Evolutionary conservation across 2,329 filamentous ascomycete genomes (phyloP), one percentile per base, ranked within the genome.

Genomic region (Gliomastix tumulicola): DNA sequence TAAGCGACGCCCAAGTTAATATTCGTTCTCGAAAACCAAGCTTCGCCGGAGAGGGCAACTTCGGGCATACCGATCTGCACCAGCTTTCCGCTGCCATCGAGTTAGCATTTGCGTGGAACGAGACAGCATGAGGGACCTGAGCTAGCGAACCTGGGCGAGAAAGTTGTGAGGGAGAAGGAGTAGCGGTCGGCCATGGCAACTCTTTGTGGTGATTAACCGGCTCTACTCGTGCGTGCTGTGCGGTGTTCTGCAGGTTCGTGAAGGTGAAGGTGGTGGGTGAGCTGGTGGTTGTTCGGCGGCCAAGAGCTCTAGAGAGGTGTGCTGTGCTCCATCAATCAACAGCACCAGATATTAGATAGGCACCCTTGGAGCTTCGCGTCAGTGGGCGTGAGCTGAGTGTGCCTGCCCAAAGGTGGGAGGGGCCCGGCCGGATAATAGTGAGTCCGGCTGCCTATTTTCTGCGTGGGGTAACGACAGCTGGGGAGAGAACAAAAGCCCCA

Each of bases 151-250:
- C 90, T 98, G 63, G 92, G 92, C 57, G 92, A 97, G 82, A 98
- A 98, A 48, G 92, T 98, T 47, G 92, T 98, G 62, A 98, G 78
- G 42, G 92, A 98, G 81, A 98, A 98, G 38, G 90, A 96, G 69
- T 98, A 98, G 73, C 92, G 79, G 68, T 98, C 92, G 58, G 92
- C 90, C 90, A 98, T 98, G 60, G 48, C 71, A 56, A 53, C 43
- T 30, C 7, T 20, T 33, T 36, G 36, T 39, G 40, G 36, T 40
- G 41, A 36, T 35, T 40, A 30, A 21, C 40, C 38, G 34, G 38
- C 20, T 28, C 25, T 28, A 9, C 13, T 28, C 17, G 25, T n/a
- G 25, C 13, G n/a, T 28, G 25, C 25, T 28, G n/a, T 13, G 11
- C 13, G 17, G 25, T 13, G 25, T n/a, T 28, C 13, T 13, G 10